Percentiles rank a stretch among this genome's conserved stretches.
Evolutionary conservation across 1,284 basidiomycete genomes (phyloP).

Genomic region (Cryptococcus sp.): DNA sequence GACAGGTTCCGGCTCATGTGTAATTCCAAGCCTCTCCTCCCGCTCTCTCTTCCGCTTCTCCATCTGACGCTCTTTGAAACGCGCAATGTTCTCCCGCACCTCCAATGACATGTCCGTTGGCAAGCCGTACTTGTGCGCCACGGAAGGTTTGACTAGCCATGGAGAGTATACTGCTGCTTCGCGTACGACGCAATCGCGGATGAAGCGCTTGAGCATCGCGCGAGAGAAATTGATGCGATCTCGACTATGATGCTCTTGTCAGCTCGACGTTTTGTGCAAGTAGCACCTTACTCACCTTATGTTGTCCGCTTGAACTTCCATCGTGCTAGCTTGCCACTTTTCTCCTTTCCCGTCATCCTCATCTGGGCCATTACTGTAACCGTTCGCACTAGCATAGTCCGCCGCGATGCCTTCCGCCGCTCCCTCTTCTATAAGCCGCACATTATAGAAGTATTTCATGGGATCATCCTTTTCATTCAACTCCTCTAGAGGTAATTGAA

Average conservation of each 20-base stretch:
- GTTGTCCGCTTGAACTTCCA: conserved; percentile 75
- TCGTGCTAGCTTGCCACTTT: conserved; percentile 60
- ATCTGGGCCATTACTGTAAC: conserved; percentile 52
- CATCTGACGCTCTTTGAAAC: conserved; percentile 78
- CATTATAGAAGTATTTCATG: conserved; percentile 79
- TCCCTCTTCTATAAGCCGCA: conserved; percentile 64
- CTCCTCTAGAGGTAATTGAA: conserved; percentile 72
- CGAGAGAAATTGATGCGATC: conserved; percentile 95
- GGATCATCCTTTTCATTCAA: conserved; percentile 76
- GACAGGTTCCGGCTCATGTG: conserved; percentile 50
- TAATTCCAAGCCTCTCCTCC: conserved; percentile 58
- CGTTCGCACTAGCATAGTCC: conserved; percentile 27
- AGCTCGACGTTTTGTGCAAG: conserved; percentile 1
- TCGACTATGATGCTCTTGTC: conserved; percentile 61
- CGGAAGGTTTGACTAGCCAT: conserved; percentile 85
- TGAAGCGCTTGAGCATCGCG: conserved; percentile 91
- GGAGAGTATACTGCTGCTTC: conserved; percentile 89
- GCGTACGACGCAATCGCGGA: conserved; percentile 88
- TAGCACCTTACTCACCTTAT: conserved; percentile 65
- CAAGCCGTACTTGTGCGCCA: conserved; percentile 81
- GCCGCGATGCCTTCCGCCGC: conserved; percentile 25
- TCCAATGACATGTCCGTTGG: conserved; percentile 81
- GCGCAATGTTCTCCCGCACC: conserved; percentile 74
- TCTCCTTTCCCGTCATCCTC: conserved; percentile 57
- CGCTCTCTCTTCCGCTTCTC: conserved; percentile 76